Evolutionary conservation across 2,329 filamentous ascomycete genomes (phyloP), one percentile per base, ranked within the genome.

Genomic region (Phialophora macrospora): DNA sequence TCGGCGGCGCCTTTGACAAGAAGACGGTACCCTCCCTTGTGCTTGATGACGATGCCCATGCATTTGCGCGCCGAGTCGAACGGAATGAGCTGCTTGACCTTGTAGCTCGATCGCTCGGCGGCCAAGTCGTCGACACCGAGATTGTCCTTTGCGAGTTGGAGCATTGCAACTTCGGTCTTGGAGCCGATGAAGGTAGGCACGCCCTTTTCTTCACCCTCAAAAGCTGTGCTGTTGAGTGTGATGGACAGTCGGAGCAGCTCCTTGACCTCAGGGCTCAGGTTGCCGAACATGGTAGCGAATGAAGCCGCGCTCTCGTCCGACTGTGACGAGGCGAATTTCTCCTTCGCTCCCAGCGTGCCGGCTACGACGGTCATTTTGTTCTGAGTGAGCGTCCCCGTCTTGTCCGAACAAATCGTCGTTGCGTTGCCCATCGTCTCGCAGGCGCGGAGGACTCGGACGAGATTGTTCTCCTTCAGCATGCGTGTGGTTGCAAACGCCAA

Each of bases 371-470:
- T 90, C 88, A 91, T 91, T 75, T 88, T 87, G 74, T 91, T 91
- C 65, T 90, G 88, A 0, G 89, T 92, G 20, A 92, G 78, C 4
- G 89, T 92, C 57, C 89, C 89, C 1, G 89, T 92, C 77, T 92
- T 92, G 76, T 92, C 91, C 3, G 90, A 93, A 77, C 91, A 94
- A 41, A 94, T 89, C 0, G 90, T 90, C 0, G 88, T 90, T 6
- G 89, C 90, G 73, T 91, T 92, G 60, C 90, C 90, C 90, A 92
- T 92, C 54, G 91, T 91, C 76, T 92, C 90, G 72, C 90, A 92
- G 24, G 90, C 89, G 73, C 90, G 90, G 63, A 93, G 82, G 64
- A 92, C 88, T 41, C 90, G 87, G 52, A 92, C 90, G 65, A 93
- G 79, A 72, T 92, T 92, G 78, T 90, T 90, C 76, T 92, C 90